phyloP scores from a whole-genome alignment of 2,329 filamentous ascomycete genomes.

The Neonectria magnoliae region DNA sequence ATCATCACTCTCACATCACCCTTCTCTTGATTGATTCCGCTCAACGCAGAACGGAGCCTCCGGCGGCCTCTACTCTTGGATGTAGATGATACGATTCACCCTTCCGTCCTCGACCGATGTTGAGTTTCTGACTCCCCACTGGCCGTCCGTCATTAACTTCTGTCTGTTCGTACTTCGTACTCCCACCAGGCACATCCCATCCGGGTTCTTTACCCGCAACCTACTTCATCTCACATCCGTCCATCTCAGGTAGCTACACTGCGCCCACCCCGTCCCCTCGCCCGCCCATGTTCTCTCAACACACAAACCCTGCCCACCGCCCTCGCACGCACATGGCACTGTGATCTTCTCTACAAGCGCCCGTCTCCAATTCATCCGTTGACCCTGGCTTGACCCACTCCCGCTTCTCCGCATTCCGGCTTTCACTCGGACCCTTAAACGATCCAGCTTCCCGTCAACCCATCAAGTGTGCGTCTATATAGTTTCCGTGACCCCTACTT shows the following conservation, averaged over 20 bases:
- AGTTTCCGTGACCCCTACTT: conserved; percentile 17
- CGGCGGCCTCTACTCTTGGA: conserved; percentile 2
- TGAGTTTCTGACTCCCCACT: neutral
- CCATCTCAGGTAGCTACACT: conserved; percentile 23
- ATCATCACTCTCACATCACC: neutral
- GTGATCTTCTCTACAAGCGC: conserved; percentile 19
- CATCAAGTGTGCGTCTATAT: conserved; percentile 17
- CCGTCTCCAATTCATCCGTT: conserved; percentile 23
- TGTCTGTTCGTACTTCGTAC: conserved; percentile 1
- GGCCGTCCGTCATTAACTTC: neutral
- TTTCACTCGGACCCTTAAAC: conserved; percentile 14
- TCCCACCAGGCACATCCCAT: conserved; percentile 3
- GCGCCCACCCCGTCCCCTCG: conserved; percentile 8
- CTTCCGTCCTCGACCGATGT: conserved; percentile 18
- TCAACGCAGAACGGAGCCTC: conserved; percentile 7
- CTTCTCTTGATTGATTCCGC: neutral
- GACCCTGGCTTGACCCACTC: conserved; percentile 15
- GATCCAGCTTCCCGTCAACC: conserved; percentile 8
- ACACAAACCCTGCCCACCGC: conserved; percentile 8
- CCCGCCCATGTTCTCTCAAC: neutral
- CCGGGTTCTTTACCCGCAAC: conserved; percentile 13
- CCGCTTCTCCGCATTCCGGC: conserved; percentile 21
- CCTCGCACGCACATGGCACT: conserved; percentile 16
- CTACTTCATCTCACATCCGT: conserved; percentile 29
- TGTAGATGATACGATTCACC: conserved; percentile 17